Conservation (phyloP, 805 yeast genomes). For the Candida palmyrensis region DNA sequence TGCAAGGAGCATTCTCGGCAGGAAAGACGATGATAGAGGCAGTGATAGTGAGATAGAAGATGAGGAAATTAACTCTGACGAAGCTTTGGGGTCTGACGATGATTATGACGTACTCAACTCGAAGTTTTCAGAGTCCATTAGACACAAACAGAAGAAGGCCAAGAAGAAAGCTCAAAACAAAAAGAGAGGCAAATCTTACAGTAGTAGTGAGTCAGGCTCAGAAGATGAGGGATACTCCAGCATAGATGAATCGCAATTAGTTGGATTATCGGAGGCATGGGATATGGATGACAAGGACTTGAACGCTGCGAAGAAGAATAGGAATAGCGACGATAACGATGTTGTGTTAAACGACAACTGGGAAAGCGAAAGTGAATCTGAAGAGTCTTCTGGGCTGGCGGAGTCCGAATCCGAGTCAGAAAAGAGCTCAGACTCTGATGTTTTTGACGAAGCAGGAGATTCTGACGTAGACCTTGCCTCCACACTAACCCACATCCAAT, state of each 20-base stretch:
- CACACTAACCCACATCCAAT: conserved; percentile 40
- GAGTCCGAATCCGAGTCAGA: conserved; percentile 21
- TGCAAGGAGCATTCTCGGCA: conserved; percentile 30
- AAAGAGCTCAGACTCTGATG: conserved; percentile 29
- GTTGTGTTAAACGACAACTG: conserved; percentile 24
- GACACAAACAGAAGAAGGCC: conserved; percentile 45
- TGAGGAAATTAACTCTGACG: conserved; percentile 80
- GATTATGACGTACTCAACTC: conserved; percentile 59
- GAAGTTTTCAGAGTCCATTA: conserved; percentile 62
- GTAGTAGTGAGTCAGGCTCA: conserved; percentile 28
- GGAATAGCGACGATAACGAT: conserved; percentile 10
- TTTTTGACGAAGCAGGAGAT: conserved; percentile 29
- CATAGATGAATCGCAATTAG: conserved; percentile 69
- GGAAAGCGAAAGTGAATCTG: conserved; percentile 19
- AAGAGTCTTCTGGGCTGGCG: conserved; percentile 13
- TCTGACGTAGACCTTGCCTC: conserved; percentile 48
- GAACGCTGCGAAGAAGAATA: conserved; percentile 11
- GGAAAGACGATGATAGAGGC: conserved; percentile 21
- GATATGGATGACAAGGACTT: conserved; percentile 63
- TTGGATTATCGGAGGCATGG: conserved; percentile 85
- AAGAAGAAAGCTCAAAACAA: conserved; percentile 26
- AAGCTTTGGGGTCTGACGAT: conserved; percentile 80
- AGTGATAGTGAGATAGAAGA: conserved; percentile 40
- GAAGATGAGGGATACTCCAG: conserved; percentile 66
- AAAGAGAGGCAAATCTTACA: conserved; percentile 23